phyloP scores from a whole-genome alignment of 2,329 filamentous ascomycete genomes.

The Sporothrix globosa region DNA sequence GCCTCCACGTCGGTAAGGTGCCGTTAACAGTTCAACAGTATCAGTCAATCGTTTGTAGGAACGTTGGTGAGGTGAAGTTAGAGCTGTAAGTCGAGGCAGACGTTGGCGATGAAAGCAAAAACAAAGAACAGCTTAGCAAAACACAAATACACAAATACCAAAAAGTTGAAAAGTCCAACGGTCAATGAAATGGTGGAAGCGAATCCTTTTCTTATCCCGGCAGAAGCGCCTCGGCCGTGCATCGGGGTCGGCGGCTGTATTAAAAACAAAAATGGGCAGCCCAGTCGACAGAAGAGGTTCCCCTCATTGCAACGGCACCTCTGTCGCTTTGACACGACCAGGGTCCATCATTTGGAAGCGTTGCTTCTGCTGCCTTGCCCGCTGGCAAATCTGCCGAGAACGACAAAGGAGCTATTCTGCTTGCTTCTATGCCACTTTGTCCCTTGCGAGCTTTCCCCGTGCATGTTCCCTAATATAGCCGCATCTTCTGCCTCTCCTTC shows the following conservation, averaged over 20 bases:
- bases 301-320: constrained; percentile 19
- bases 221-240: constrained; percentile 2
- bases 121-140: background rate
- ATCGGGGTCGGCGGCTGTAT: constrained; percentile 23
- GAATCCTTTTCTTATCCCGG: background rate
- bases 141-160: background rate
- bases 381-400: constrained; percentile 4
- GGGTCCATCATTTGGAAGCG: background rate
- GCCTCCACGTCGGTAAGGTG: background rate
- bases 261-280: background rate
- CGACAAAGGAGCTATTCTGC: no score
- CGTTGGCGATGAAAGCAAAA: background rate
- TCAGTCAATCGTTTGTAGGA: background rate
- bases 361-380: background rate
- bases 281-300: background rate
- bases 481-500: background rate
- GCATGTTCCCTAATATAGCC: background rate
- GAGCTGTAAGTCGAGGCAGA: background rate
- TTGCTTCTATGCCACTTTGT: background rate
- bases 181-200: background rate
- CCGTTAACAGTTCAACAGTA: background rate
- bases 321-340: constrained; percentile 8
- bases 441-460: constrained; percentile 19
- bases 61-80: background rate
- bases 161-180: background rate